A percentile compares a stretch with the other conserved stretches of the same genome.
Evolutionary conservation across 257 asterid species (phyloP).

Genomic region (Echium plantagineum): DNA sequence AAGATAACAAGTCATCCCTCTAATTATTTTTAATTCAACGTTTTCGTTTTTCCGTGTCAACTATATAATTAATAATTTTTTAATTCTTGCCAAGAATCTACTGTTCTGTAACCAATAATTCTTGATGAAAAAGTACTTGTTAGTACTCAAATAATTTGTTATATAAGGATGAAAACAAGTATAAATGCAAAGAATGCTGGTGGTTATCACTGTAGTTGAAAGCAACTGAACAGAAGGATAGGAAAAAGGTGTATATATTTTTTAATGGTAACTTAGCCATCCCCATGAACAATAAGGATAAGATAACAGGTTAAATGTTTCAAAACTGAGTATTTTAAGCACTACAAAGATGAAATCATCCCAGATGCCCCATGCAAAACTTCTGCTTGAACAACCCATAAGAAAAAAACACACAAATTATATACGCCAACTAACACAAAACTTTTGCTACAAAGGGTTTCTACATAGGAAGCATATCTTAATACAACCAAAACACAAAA

Average conservation of each 20-base stretch:
- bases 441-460: not conserved
- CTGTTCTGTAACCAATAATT: not conserved
- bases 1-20: not conserved
- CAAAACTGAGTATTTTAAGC: not conserved
- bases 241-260: conserved; percentile 11
- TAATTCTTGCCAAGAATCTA: not conserved
- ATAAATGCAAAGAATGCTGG: conserved; percentile 16
- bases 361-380: conserved; percentile 13
- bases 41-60: not conserved
- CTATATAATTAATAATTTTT: too few species aligned
- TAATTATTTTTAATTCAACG: too few species aligned
- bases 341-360: not conserved
- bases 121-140: not conserved
- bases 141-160: conserved; percentile 11
- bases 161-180: conserved; percentile 24
- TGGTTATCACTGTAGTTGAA: conserved; percentile 26
- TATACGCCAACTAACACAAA: not conserved
- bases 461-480: too few species aligned
- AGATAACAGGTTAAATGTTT: not conserved
- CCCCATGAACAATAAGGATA: not conserved
- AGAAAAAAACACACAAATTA: not conserved
- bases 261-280: conserved; percentile 15
- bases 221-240: conserved; percentile 28
- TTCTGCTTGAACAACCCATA: conserved; percentile 3
- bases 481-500: too few species aligned